Evolutionary conservation across 345 rosid genomes (phyloP).

Genomic region (Chamaenerion angustifolium): DNA sequence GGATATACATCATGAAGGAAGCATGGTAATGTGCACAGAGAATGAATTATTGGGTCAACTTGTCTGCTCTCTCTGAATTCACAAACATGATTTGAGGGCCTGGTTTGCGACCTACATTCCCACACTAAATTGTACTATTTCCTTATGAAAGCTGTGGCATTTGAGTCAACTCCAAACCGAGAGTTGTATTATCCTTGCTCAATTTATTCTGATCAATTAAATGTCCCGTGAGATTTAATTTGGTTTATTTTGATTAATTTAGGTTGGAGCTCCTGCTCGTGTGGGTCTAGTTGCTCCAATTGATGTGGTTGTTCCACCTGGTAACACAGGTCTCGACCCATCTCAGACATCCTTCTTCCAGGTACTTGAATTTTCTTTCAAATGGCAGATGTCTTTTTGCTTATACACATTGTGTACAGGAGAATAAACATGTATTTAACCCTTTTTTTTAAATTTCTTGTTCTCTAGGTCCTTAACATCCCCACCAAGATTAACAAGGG

Average conservation of each 20-base stretch:
- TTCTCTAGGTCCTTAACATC: constrained; percentile 61
- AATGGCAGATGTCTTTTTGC: neutral
- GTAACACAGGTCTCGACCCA: constrained; percentile 93
- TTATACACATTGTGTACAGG: too few relatives aligned
- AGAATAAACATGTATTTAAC: too few relatives aligned
- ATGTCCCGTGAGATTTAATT: too few relatives aligned
- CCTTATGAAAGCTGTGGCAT: too few relatives aligned
- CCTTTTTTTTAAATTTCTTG: neutral
- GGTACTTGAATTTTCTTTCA: constrained; percentile 14
- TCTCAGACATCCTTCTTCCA: constrained; percentile 98
- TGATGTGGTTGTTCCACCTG: constrained; percentile 91
- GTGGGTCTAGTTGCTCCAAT: constrained; percentile 90
- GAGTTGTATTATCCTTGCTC: neutral
- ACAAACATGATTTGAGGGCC: too few relatives aligned
- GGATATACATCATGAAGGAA: too few relatives aligned
- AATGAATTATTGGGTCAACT: too few relatives aligned
- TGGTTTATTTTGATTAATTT: neutral
- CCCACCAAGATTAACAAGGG: constrained; percentile 99
- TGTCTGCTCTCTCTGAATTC: too few relatives aligned
- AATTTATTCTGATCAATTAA: neutral
- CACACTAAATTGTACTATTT: too few relatives aligned
- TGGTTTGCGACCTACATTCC: too few relatives aligned
- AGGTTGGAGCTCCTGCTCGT: constrained; percentile 99
- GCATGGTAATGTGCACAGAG: too few relatives aligned
- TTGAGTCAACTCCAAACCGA: too few relatives aligned